A percentile compares a stretch with the other conserved stretches of the same genome.
These are phyloP conservation scores for Piper betle DNA, from an alignment of 164 flowering plant genomes.

Conservation along the genomic window DNA sequence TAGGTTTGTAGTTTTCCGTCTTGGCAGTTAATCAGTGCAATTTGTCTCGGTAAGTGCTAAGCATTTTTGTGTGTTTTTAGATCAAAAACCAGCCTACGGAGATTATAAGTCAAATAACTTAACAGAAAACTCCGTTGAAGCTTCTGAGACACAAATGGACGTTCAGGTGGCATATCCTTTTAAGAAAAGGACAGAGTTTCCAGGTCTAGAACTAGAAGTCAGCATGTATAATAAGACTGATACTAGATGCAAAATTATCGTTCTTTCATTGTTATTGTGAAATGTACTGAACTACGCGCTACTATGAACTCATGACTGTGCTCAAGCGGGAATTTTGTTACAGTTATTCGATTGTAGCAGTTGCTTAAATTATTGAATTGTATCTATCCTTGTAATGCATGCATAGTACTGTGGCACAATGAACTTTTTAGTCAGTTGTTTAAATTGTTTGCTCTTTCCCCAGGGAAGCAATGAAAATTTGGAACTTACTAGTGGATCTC, in stretches of 20 bases:
- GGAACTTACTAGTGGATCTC: conserved; percentile 81
- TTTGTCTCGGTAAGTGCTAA: conserved; percentile 2
- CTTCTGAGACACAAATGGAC: neutral
- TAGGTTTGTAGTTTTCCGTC: neutral
- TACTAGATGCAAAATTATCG: no score
- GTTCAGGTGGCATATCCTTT: neutral
- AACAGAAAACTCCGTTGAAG: conserved; percentile 4
- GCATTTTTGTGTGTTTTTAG: conserved; percentile 11
- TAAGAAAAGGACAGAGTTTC: neutral
- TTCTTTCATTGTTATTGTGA: no score
- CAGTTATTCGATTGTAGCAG: neutral
- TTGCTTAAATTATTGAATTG: neutral
- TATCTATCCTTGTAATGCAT: neutral
- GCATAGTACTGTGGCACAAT: neutral
- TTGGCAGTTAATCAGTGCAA: neutral
- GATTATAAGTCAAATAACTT: conserved; percentile 13
- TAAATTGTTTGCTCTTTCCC: neutral
- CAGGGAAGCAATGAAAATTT: conserved; percentile 37
- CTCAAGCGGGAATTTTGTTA: no score
- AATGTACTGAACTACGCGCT: no score
- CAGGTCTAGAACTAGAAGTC: conserved; percentile 30
- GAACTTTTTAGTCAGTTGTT: neutral
- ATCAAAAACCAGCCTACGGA: conserved; percentile 11
- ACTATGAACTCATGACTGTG: no score
- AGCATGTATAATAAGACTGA: neutral